Evolutionary conservation across 2,329 filamentous ascomycete species (phyloP).

Genomic region (Fusarium tanahbumbuense): DNA sequence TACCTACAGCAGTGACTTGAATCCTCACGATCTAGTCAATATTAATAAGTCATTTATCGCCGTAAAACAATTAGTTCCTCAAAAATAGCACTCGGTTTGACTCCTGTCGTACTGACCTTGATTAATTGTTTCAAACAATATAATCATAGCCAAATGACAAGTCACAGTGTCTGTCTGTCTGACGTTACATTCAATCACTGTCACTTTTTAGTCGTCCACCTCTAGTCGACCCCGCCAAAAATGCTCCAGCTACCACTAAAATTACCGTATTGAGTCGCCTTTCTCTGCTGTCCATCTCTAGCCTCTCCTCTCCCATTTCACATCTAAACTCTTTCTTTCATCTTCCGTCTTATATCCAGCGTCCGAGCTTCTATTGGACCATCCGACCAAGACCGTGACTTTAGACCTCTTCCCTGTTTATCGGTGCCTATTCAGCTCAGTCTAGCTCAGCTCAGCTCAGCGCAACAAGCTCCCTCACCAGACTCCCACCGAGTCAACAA

Average conservation of each 20-base stretch:
- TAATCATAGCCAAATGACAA: not conserved
- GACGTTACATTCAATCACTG: conserved; percentile 5
- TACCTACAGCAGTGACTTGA: not conserved
- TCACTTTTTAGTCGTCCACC: not conserved
- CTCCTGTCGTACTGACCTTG: not conserved
- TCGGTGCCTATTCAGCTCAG: conserved; percentile 18
- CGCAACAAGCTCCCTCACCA: not conserved
- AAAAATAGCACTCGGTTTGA: not conserved
- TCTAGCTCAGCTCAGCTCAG: not conserved
- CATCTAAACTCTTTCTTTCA: not conserved
- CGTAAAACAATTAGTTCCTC: not conserved
- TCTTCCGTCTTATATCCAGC: conserved; percentile 2
- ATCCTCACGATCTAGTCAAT: not conserved
- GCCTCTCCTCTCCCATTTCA: not conserved
- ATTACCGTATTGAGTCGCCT: not conserved
- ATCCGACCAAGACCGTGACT: conserved; percentile 7
- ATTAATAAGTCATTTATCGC: not conserved
- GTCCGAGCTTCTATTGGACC: conserved; percentile 15
- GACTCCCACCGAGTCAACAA: conserved; percentile 14
- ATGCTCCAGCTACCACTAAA: not conserved
- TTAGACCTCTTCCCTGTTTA: conserved; percentile 25
- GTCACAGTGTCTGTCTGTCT: conserved; percentile 6
- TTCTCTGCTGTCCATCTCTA: not conserved
- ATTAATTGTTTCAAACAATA: not conserved
- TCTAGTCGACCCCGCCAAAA: conserved; percentile 20